Evolutionary conservation across 768 basidiomycete species (phyloP).

Genomic region (Bullera alba): DNA sequence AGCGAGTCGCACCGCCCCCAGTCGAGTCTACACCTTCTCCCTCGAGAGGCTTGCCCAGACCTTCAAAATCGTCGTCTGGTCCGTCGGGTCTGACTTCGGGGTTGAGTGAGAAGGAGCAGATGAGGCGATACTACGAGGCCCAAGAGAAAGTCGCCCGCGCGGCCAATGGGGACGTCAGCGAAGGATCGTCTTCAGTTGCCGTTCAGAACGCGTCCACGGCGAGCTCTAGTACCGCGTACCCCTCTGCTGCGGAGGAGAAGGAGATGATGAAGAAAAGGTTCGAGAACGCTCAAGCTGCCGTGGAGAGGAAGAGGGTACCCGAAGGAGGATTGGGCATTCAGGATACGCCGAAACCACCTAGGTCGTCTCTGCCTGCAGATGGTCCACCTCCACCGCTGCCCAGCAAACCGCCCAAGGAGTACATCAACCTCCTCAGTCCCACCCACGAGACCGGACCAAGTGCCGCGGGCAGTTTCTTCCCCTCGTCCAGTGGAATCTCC

Average conservation of each 20-base stretch:
- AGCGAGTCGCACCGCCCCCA: neutral
- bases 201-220: neutral
- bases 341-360: neutral
- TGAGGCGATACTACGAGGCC: conserved; percentile 36
- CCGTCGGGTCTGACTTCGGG: conserved; percentile 16
- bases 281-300: conserved; percentile 20
- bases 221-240: conserved; percentile 6
- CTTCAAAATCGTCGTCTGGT: neutral
- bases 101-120: conserved; percentile 38
- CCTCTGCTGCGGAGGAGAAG: conserved; percentile 37
- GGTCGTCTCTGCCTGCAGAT: neutral
- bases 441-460: neutral
- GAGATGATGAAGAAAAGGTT: conserved; percentile 34
- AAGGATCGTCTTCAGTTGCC: neutral
- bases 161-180: neutral
- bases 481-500: too few species aligned
- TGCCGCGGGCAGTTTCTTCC: too few species aligned
- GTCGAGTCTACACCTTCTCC: neutral
- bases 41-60: neutral
- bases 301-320: conserved; percentile 1
- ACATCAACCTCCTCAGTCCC: conserved; percentile 36
- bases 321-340: conserved; percentile 2
- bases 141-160: neutral
- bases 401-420: conserved; percentile 36
- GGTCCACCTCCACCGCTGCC: conserved; percentile 37